These are phyloP conservation scores for Termitomyces bulborhizus DNA, from an alignment of 768 basidiomycete species.

Conservation along the genomic window DNA sequence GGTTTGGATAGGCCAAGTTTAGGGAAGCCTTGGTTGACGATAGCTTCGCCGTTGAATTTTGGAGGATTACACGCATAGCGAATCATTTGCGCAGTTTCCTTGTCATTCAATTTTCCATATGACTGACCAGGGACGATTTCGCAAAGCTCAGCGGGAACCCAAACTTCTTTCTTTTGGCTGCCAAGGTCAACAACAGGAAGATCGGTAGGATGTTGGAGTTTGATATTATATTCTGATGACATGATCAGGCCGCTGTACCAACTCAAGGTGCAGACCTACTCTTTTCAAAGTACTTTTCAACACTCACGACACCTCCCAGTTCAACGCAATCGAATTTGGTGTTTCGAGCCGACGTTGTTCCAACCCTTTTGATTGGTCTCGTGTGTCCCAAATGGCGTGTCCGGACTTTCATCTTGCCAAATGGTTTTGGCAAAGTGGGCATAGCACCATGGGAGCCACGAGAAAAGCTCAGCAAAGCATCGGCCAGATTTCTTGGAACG, in stretches of 20 bases:
- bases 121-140: constrained; percentile 53
- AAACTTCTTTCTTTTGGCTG: constrained; percentile 21
- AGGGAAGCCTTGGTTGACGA: constrained; percentile 53
- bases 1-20: constrained; percentile 40
- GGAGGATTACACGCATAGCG: constrained; percentile 61
- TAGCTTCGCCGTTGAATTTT: constrained; percentile 46
- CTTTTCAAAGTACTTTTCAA: constrained; percentile 56
- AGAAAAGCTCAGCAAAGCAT: constrained; percentile 47
- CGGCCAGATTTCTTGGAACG: constrained; percentile 54
- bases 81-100: constrained; percentile 68
- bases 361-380: constrained; percentile 40
- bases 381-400: constrained; percentile 52
- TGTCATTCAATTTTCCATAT: constrained; percentile 55
- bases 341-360: constrained; percentile 28
- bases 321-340: constrained; percentile 46
- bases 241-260: background rate
- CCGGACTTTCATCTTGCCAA: constrained; percentile 53
- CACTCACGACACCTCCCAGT: constrained; percentile 45
- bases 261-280: constrained; percentile 36
- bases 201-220: constrained; percentile 35
- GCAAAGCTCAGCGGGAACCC: constrained; percentile 68
- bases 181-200: constrained; percentile 52
- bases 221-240: constrained; percentile 49
- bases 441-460: constrained; percentile 34
- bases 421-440: constrained; percentile 38